Evolutionary conservation across 208 protist species (phyloP), one percentile per base, ranked within the genome.

Genomic region (Crithidia sp.): DNA sequence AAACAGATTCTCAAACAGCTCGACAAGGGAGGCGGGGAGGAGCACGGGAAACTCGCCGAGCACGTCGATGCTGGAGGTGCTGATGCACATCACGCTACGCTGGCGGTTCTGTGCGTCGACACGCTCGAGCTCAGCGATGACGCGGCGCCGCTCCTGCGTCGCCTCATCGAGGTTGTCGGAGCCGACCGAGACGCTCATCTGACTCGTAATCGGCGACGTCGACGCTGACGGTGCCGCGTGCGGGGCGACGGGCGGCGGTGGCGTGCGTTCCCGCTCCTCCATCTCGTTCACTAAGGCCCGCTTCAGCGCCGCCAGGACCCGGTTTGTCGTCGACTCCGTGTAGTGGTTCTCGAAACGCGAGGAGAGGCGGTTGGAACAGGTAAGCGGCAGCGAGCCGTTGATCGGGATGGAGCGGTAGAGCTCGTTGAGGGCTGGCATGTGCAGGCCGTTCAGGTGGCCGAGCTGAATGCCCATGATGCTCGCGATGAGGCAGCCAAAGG

Each of bases 391-490:
- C 39, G 74, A 81, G 52, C 86, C 83, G 16, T 70, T 76, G 7
- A 43, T 55, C 7, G 76, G 78, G 28, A 94, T 84, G 47, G 76
- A 77, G 0, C 66, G 63, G 61, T 93, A 96, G 36, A 94, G 75
- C 68, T 92, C 82, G 16, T 86, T 67, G 43, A 96, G 79, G 6
- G 80, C 84, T 3, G 87, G 88, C 62, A 91, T 79, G 64, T 91
- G 87, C 54, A 96, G 70, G 12, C 85, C 81, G 50, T 76, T 81
- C 28, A 94, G 70, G 80, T 96, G 91, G 14, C 83, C 89, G 14
- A 96, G 78, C 39, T 85, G 74, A 2, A 96, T 76, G 54, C 89
- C 88, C 71, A 96, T 90, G 37, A 94, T 74, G 17, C 92, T 84
- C 12, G 89, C 87, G 36, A 96, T 66, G 7, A 96, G 71, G 74